Conservation (phyloP, 352 stramenopile species). For the Blastocystis sp. region DNA sequence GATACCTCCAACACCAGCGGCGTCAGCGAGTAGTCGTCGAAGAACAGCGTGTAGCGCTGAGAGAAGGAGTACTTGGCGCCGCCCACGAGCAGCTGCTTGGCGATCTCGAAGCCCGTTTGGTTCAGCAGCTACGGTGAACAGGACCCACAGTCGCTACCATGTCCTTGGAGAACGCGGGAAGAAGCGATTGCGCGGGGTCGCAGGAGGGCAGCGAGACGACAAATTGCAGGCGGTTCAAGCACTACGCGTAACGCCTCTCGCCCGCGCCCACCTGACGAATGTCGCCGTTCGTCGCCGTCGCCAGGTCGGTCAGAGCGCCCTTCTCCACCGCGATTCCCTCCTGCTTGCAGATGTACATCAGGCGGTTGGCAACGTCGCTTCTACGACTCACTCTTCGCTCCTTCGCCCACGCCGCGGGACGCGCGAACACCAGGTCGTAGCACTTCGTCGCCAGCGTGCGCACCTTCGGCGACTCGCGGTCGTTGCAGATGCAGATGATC, state of each 20-base stretch:
- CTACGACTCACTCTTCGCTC: constrained; percentile 78
- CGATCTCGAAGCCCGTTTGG: constrained; percentile 90
- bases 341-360: constrained; percentile 88
- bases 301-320: constrained; percentile 93
- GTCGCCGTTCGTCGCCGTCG: constrained; percentile 94
- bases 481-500: constrained; percentile 99
- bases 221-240: constrained; percentile 93
- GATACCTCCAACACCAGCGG: constrained; percentile 93
- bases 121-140: constrained; percentile 81
- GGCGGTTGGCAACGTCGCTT: constrained; percentile 87
- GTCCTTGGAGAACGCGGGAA: neutral
- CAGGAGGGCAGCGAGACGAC: constrained; percentile 79
- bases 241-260: neutral
- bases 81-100: constrained; percentile 85
- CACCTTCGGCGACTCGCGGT: constrained; percentile 92
- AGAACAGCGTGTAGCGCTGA: constrained; percentile 92
- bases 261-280: constrained; percentile 82
- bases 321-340: constrained; percentile 91
- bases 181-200: constrained; percentile 76
- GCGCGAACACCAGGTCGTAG: constrained; percentile 91
- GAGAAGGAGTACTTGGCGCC: constrained; percentile 80
- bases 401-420: constrained; percentile 79
- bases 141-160: neutral
- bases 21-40: constrained; percentile 97
- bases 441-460: constrained; percentile 93